A percentile compares a stretch with the other conserved stretches of the same genome.
These are phyloP conservation scores for Candida palmyrensis DNA, from an alignment of 805 yeast genomes.

Conservation along the genomic window DNA sequence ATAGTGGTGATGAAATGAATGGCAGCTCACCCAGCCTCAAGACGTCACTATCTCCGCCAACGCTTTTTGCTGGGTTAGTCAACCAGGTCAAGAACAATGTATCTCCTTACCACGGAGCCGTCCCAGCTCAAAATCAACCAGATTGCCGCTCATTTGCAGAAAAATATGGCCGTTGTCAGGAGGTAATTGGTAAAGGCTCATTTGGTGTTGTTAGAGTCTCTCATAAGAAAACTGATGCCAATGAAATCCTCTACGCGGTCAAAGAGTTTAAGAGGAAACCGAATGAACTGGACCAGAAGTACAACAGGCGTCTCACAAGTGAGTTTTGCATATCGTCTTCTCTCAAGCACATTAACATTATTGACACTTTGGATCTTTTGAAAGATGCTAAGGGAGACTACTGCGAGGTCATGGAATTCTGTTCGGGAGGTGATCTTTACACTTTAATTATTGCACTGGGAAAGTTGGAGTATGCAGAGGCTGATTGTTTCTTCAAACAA, in stretches of 20 bases:
- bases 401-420: slow-evolving; percentile 82
- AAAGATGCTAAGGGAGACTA: slow-evolving; percentile 80
- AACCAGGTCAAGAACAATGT: slow-evolving; percentile 45
- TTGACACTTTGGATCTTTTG: slow-evolving; percentile 68
- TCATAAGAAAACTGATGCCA: slow-evolving; percentile 52
- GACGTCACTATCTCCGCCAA: slow-evolving; percentile 49
- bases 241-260: slow-evolving; percentile 67
- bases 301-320: slow-evolving; percentile 67
- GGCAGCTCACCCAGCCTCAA: not conserved
- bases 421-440: slow-evolving; percentile 78
- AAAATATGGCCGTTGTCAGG: slow-evolving; percentile 92
- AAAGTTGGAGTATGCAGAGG: slow-evolving; percentile 75
- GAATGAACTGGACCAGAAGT: slow-evolving; percentile 59
- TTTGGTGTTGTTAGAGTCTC: slow-evolving; percentile 90
- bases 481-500: slow-evolving; percentile 88
- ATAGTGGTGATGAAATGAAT: too few relatives aligned
- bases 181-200: slow-evolving; percentile 88
- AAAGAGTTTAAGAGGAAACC: slow-evolving; percentile 71
- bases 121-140: slow-evolving; percentile 14
- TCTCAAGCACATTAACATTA: slow-evolving; percentile 71
- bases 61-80: slow-evolving; percentile 63
- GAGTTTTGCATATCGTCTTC: slow-evolving; percentile 83
- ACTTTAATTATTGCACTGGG: slow-evolving; percentile 71
- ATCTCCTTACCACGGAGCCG: slow-evolving; percentile 18
- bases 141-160: slow-evolving; percentile 65